Conservation (phyloP, 2,329 filamentous ascomycete species). For the Botryosphaeria agaves region DNA sequence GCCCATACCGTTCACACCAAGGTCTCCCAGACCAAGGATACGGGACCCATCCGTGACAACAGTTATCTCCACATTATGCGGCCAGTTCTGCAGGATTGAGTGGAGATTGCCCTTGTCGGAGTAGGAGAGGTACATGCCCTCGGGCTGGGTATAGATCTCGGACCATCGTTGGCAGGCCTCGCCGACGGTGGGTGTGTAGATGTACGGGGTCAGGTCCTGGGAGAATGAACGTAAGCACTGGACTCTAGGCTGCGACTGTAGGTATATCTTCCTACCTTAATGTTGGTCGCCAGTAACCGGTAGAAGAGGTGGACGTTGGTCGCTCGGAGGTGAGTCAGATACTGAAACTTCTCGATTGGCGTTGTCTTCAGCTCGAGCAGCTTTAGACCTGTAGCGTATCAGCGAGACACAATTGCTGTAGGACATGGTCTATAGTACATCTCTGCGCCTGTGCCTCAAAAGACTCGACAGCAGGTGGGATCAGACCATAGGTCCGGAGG, state of each 20-base stretch:
- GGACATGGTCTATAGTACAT: too few relatives aligned
- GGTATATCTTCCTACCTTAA: constrained; percentile 25
- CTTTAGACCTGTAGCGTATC: constrained; percentile 43
- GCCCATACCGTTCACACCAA: constrained; percentile 93
- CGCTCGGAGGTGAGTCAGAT: constrained; percentile 58
- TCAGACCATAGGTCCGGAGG: constrained; percentile 34
- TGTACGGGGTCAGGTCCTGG: constrained; percentile 63
- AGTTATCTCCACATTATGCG: constrained; percentile 84
- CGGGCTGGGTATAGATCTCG: constrained; percentile 84
- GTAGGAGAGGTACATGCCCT: constrained; percentile 90
- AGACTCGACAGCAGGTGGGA: constrained; percentile 31
- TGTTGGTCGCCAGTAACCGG: constrained; percentile 60
- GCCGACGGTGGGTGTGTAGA: constrained; percentile 82
- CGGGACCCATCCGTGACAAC: constrained; percentile 93
- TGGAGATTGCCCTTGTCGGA: constrained; percentile 82
- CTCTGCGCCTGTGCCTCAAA: constrained; percentile 31
- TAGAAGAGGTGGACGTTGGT: constrained; percentile 72
- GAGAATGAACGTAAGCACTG: constrained; percentile 12
- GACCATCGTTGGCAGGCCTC: constrained; percentile 96
- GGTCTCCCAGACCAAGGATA: constrained; percentile 80
- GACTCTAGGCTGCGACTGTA: background rate
- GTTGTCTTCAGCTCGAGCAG: constrained; percentile 55
- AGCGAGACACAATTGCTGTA: too few relatives aligned
- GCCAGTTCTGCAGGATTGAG: constrained; percentile 86
- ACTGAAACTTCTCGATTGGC: constrained; percentile 67